Evolutionary conservation across 2,329 filamentous ascomycete genomes (phyloP), one percentile per base, ranked within the genome.

Genomic region (Aureobasidium zeae): DNA sequence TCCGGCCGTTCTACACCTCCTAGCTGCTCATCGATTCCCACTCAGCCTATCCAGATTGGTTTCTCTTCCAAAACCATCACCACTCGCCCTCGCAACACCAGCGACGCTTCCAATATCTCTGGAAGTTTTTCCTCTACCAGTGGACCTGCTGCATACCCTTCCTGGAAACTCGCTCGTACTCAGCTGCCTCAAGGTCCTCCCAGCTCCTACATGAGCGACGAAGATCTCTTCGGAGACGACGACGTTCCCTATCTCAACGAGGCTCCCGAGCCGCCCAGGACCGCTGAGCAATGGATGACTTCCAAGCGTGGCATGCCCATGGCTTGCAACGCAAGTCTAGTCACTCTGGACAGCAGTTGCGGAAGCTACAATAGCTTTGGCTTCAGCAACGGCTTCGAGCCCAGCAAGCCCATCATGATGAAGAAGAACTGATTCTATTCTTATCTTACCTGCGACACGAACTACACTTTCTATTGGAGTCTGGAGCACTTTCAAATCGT

Each of bases 191-290:
- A 35, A n/a, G 39, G 39, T 6, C 39, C 39, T 17, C 51, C 58
- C 1, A 62, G 53, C 50, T 51, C 59, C 2, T 63, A 63, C 45
- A 54, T 63, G 38, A 59, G 55, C 48, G 61, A 63, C 47, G 58
- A 59, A 41, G 61, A 63, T 36, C 55, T 63, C 13, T 58, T 60
- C 42, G 58, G 59, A 19, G 55, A 57, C 36, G 46, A 50, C 34
- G 33, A 45, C 5, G 53, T 51, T n/a, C 49, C 52, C 17, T 59
- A 54, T 41, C 51, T 62, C 30, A 51, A 49, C 38, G 57, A 59
- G 37, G 52, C 59, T 29, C 60, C 59, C 26, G 50, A 55, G 24
- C 58, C 61, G 29, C 61, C 59, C 32, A 46, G 60, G 30, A 47
- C 54, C 25, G 57, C 60, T 4, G 56, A 57, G 41, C 50, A 50